Evolutionary conservation across 176 grass and related monocot species (phyloP).

Genomic region (Lolium rigidum): DNA sequence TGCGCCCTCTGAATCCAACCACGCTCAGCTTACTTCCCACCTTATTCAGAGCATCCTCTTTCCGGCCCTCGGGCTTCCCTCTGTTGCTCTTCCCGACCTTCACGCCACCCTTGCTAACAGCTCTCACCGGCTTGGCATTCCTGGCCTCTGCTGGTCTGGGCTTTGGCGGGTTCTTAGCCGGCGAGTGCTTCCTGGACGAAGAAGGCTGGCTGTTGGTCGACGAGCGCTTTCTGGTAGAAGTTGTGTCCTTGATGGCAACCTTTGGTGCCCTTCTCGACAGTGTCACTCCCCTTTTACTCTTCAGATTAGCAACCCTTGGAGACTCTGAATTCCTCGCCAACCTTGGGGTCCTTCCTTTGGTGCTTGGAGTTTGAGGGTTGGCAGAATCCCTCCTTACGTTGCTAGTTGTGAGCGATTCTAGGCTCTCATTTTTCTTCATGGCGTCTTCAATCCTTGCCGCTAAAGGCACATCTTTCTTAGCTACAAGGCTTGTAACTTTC

Average conservation of each 20-base stretch:
- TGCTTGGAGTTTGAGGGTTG: constrained; percentile 42
- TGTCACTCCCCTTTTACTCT: constrained; percentile 59
- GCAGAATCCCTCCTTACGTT: constrained; percentile 55
- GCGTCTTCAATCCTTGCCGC: constrained; percentile 85
- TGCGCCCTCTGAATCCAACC: constrained; percentile 94
- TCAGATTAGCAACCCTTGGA: constrained; percentile 49
- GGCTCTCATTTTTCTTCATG: constrained; percentile 95
- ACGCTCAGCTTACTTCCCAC: constrained; percentile 66
- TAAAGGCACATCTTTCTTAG: constrained; percentile 87
- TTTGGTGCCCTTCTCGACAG: constrained; percentile 52
- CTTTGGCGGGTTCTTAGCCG: constrained; percentile 29
- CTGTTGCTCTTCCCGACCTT: constrained; percentile 53
- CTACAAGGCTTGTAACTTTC: constrained; percentile 92
- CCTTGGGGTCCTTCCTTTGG: constrained; percentile 53
- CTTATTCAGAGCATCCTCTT: constrained; percentile 45
- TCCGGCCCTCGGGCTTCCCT: constrained; percentile 45
- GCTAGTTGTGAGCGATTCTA: constrained; percentile 73
- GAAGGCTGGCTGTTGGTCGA: constrained; percentile 31
- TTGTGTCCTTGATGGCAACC: constrained; percentile 49
- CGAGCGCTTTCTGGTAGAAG: constrained; percentile 41
- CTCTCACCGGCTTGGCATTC: constrained; percentile 45
- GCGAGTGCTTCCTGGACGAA: constrained; percentile 38
- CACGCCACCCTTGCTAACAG: constrained; percentile 13
- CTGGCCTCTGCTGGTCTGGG: neutral
- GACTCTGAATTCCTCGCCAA: constrained; percentile 40